Base-by-base conservation (phyloP, 495 filamentous ascomycete genomes). In the Glonium stellatum region DNA sequence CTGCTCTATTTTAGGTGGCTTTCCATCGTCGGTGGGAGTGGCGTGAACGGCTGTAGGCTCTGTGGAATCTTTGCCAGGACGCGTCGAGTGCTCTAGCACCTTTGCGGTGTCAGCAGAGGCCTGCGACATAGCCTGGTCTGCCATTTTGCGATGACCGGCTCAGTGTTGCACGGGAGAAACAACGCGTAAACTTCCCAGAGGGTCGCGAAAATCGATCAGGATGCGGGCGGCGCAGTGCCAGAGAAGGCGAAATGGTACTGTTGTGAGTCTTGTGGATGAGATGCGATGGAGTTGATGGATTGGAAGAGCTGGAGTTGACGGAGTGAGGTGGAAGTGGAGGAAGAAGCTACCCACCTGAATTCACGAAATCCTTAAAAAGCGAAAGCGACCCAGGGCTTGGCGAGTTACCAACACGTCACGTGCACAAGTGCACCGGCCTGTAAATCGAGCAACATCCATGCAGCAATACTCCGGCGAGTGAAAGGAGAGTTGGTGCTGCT, bases 131-230 rank as follows among this genome's bases (percentile, higher is more conserved):
- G 57, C 34, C 18, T 49, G 47, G 50, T 65, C 62, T 35, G 65
- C 61, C 62, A 65, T 68, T 60, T 58, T 64, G 8, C 34, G 42
- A 47, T 46, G 47, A 50, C 21, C 57, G 58, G 61, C 65, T 64
- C 48, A 61, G 46, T 47, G 62, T 60, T 41, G 62, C 62, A 65
- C 62, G 55, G 56, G 53, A 36, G 11, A 41, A 19, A 37, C 31
- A 55, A 68, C 65, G 65, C 65, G 65, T 68, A 62, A 23, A 47
- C 35, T 51, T 62, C n/a, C 54, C 22, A 13, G 22, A 52, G 18
- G 53, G 39, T 54, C 55, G 65, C 59, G 65, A 62, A 62, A 49
- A 51, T 22, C 13, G 42, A 41, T 27, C 37, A 10, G 37, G 47
- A 35, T 23, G 23, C 27, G 59, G 25, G 15, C 54, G 12, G 55